A percentile compares a stretch with the other conserved stretches of the same genome.
Conservation (phyloP, 352 stramenopile genomes). For the Phytophthora citricola region DNA sequence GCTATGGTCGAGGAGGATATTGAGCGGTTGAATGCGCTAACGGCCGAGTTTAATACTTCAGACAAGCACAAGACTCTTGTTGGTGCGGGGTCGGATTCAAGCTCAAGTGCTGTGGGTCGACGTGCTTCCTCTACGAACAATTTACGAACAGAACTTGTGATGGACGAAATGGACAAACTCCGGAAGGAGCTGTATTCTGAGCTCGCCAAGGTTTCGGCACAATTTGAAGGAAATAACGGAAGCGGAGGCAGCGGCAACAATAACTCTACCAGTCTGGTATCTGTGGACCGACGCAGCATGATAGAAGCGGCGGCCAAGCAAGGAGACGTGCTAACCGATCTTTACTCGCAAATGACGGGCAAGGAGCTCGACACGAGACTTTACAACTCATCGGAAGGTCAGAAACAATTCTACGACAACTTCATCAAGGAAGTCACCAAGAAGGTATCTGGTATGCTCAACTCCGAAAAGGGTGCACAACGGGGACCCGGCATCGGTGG, state of each 20-base stretch:
- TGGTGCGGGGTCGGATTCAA: background rate
- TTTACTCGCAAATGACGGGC: slow-evolving; percentile 68
- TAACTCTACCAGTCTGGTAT: slow-evolving; percentile 28
- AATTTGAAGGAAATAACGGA: slow-evolving; percentile 27
- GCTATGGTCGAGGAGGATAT: slow-evolving; percentile 71
- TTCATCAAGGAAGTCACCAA: slow-evolving; percentile 82
- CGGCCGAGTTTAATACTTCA: slow-evolving; percentile 31
- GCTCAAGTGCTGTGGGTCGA: background rate
- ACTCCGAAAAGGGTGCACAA: slow-evolving; percentile 45
- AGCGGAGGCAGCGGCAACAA: slow-evolving; percentile 16
- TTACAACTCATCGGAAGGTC: slow-evolving; percentile 46
- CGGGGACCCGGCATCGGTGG: slow-evolving; percentile 38
- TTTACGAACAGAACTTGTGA: slow-evolving; percentile 33
- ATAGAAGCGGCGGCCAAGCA: slow-evolving; percentile 36
- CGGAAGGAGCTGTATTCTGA: slow-evolving; percentile 61
- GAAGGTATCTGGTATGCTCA: slow-evolving; percentile 71
- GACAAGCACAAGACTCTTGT: slow-evolving; percentile 14
- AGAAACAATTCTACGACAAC: slow-evolving; percentile 74
- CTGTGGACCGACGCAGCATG: slow-evolving; percentile 23
- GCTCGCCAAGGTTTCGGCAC: slow-evolving; percentile 50
- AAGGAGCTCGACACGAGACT: slow-evolving; percentile 58
- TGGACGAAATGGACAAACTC: slow-evolving; percentile 57
- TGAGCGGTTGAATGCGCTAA: slow-evolving; percentile 51
- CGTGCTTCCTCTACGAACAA: slow-evolving; percentile 30
- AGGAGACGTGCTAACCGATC: slow-evolving; percentile 56